Conservation (phyloP, 768 basidiomycete genomes). For the Phaeotremella fagi region DNA sequence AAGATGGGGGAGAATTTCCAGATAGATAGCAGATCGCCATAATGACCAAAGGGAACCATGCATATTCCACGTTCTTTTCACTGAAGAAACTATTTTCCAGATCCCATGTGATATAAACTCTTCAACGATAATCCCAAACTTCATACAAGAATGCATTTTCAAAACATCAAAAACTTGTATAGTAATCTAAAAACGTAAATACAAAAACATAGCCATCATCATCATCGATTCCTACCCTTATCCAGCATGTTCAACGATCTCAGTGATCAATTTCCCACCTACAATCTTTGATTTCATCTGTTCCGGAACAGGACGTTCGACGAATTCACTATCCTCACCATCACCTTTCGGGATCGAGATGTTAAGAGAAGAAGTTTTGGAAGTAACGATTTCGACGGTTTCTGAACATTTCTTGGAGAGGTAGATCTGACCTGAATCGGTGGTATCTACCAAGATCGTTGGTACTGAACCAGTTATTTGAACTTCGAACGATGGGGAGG, state of each 20-base stretch:
- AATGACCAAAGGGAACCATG: too few species aligned
- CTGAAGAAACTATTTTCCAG: too few species aligned
- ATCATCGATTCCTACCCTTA: background rate
- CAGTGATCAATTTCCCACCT: constrained; percentile 79
- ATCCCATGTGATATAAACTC: too few species aligned
- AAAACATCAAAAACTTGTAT: too few species aligned
- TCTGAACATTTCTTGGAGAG: constrained; percentile 74
- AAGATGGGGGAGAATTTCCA: too few species aligned
- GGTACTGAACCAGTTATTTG: constrained; percentile 87
- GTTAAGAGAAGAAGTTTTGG: constrained; percentile 91
- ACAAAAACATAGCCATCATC: background rate
- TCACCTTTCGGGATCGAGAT: constrained; percentile 66
- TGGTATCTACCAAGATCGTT: constrained; percentile 88
- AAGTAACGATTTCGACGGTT: constrained; percentile 76
- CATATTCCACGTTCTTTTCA: too few species aligned
- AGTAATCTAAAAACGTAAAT: too few species aligned
- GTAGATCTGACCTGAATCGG: constrained; percentile 92
- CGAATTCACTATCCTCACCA: constrained; percentile 87
- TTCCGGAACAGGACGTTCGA: constrained; percentile 86
- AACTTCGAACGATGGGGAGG: constrained; percentile 85
- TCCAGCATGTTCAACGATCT: constrained; percentile 73
- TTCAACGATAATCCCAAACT: too few species aligned
- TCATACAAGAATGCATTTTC: too few species aligned
- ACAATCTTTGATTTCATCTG: constrained; percentile 84
- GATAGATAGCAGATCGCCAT: too few species aligned